These are phyloP conservation scores for Crithidia expoeki DNA, from an alignment of 208 protist species.

Conservation along the genomic window DNA sequence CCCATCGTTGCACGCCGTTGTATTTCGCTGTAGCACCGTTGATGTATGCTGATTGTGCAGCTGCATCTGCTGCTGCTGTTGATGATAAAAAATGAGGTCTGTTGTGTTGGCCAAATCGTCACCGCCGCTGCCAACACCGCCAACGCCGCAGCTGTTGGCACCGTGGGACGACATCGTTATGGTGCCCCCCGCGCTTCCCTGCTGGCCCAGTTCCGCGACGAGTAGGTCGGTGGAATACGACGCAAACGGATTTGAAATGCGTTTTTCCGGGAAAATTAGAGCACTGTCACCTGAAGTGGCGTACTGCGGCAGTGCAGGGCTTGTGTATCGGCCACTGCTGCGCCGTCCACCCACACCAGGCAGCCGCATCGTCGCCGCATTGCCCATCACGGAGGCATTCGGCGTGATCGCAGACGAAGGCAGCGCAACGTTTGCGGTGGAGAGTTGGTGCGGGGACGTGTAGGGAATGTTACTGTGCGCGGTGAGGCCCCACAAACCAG, in stretches of 20 bases:
- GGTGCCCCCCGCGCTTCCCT: not conserved
- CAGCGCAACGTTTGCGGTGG: too few relatives aligned
- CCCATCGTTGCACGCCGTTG: conserved; percentile 2
- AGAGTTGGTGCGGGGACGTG: not conserved
- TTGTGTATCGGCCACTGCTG: conserved; percentile 9
- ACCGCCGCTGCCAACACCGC: not conserved
- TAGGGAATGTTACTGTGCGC: not conserved
- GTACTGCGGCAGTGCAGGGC: not conserved
- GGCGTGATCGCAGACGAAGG: too few relatives aligned
- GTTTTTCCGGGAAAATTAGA: not conserved
- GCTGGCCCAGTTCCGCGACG: not conserved
- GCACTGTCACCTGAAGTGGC: not conserved
- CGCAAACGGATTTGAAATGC: conserved; percentile 9
- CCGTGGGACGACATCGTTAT: not conserved
- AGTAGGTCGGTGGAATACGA: conserved; percentile 5
- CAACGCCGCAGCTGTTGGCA: not conserved
- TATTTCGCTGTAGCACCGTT: not conserved
- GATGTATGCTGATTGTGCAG: not conserved
- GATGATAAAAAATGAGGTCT: not conserved
- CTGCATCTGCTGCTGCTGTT: not conserved
- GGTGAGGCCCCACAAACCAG: conserved; percentile 3
- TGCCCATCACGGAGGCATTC: not conserved
- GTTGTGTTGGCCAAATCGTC: not conserved
- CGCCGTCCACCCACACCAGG: not conserved
- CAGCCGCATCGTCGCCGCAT: not conserved